Base-by-base conservation (phyloP, 2,329 filamentous ascomycete genomes). In the Talaromyces sp. region DNA sequence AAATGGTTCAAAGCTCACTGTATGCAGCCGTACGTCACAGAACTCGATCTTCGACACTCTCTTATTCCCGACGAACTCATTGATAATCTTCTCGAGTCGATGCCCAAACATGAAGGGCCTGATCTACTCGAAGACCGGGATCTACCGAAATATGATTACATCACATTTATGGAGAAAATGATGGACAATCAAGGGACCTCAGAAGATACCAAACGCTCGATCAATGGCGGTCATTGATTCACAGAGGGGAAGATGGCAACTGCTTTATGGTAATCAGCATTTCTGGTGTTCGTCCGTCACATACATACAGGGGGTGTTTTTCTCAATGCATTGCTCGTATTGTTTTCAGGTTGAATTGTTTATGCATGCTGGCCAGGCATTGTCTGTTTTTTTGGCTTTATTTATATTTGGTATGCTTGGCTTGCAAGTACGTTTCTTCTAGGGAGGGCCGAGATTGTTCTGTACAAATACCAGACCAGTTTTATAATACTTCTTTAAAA, bases 41-140 rank as follows among this genome's bases (percentile, higher is more conserved):
- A 99, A 80, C 90, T 99, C 82, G 95, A 99, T 77, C 86, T 99
- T 65, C 87, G 94, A 66, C 95, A 99, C 79, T 95, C 90, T 49
- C 86, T 99, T 45, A 96, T 99, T 43, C 95, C 95, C 0, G 95
- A 99, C 74, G 94, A 98, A 74, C 90, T 99, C 69, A 97, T 99
- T 73, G 93, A 97, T 68, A 91, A 97, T 77, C 84, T 99, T 57
- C 84, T 95, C 61, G 86, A 91, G 73, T 91, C 92, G 61, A 96
- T 99, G 85, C 95, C 95, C 0, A 75, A 82, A 61, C 93, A 97
- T 76, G 86, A 84, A 60, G 95, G 94, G 0, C 92, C 93, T 2
- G 93, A 97, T 77, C 85, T 94, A 78, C 87, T 92, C 64, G 88
- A 92, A 73, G 95, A 98, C 76, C 85, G 93, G 63, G 89, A 93